Base-by-base conservation (phyloP, 345 rosid genomes). In the Acer saccharum region DNA sequence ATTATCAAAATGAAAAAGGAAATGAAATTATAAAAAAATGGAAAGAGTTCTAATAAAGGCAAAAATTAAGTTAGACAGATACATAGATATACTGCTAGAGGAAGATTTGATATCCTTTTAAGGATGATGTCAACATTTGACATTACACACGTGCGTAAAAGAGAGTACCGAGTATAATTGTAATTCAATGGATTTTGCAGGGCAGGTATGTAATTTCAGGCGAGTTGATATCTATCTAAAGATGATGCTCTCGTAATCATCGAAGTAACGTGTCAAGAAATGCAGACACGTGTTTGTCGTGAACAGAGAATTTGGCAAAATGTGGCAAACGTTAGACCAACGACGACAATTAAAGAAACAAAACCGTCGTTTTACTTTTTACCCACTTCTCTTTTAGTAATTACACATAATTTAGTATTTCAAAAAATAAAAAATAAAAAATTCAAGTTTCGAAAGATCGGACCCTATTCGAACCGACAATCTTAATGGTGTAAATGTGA, bases 161-260 rank as follows among this genome's bases (percentile, higher is more conserved):
- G 43, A 57, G 46, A 2, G 46, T 43, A 35, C 1, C 2, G 7
- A n/a, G 63, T 1, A 13, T 1, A 44, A 46, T 0, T 0, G 23
- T 72, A 20, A 43, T 27, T 64, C 21, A 16, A 12, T 9, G 0
- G 11, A 12, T 20, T 23, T 3, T 7, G 58, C 1, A 29, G 35
- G 68, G 54, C 11, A 73, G 0, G 11, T n/a, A 17, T 27, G 72
- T 72, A 41, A 35, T 54, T 78, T 4, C 6, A 3, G 2, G 9
- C 3, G 2, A n/a, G 25, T 35, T 3, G 32, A 68, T 10, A 13
- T 44, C 46, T 11, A 44, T 32, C 3, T 2, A n/a, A 18, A 10
- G 20, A 9, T 9, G 29, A 11, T 55, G 52, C n/a, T 48, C 65
- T 74, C 58, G 74, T 74, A 79, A 74, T 74, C 78, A 73, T 79